Evolutionary conservation across 2,329 filamentous ascomycete species (phyloP).

Genomic region (Cytospora schulzeri): DNA sequence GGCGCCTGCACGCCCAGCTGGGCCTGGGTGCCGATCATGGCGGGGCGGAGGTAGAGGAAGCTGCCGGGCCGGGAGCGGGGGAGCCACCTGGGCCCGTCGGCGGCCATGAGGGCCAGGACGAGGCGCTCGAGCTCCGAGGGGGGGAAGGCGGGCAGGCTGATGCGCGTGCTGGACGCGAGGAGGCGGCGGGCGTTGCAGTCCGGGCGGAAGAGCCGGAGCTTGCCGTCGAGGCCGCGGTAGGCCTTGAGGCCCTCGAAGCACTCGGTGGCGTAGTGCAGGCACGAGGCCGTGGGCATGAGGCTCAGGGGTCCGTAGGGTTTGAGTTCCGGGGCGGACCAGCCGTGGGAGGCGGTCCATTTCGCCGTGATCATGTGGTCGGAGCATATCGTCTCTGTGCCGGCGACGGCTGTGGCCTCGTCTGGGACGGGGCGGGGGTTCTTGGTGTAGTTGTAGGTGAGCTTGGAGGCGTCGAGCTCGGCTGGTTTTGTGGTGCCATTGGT

Average conservation of each 20-base stretch:
- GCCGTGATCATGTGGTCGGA: constrained; percentile 90
- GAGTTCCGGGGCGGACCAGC: constrained; percentile 75
- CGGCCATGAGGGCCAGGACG: constrained; percentile 69
- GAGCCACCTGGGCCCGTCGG: constrained; percentile 79
- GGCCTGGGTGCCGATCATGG: constrained; percentile 79
- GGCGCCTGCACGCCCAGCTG: constrained; percentile 82
- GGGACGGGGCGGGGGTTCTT: constrained; percentile 55
- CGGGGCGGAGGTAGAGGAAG: constrained; percentile 85
- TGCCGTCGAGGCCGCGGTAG: constrained; percentile 77
- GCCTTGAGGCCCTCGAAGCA: constrained; percentile 87
- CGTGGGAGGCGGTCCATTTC: constrained; percentile 63
- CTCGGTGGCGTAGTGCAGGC: constrained; percentile 86
- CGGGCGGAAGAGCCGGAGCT: constrained; percentile 77
- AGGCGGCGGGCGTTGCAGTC: constrained; percentile 70
- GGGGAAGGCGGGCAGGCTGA: constrained; percentile 74
- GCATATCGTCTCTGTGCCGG: constrained; percentile 57
- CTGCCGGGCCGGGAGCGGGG: constrained; percentile 66
- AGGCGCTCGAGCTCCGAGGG: constrained; percentile 73
- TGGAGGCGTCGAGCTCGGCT: constrained; percentile 64
- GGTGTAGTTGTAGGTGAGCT: constrained; percentile 58
- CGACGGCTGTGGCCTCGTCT: constrained; percentile 48
- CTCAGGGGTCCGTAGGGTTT: constrained; percentile 76
- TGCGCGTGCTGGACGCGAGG: constrained; percentile 61
- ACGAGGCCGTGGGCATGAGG: constrained; percentile 79
- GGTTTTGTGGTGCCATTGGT: constrained; percentile 36